Percentiles rank a stretch among this genome's conserved stretches.
phyloP scores from a whole-genome alignment of 768 basidiomycete species.

The Termitomyces sp. region DNA sequence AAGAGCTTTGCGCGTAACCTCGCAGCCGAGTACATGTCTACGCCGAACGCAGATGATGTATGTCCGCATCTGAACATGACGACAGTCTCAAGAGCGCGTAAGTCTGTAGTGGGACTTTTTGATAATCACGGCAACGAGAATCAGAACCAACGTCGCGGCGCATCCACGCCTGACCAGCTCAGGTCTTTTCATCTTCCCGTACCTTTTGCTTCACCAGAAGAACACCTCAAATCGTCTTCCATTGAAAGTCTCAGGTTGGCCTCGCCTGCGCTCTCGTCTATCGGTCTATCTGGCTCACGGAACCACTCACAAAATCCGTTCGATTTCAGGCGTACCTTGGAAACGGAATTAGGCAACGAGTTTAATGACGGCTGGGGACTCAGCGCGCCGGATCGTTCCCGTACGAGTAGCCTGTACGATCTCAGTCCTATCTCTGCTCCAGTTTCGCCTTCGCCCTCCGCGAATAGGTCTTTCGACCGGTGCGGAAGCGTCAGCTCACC shows the following conservation, averaged over 20 bases:
- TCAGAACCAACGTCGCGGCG: conserved; percentile 8
- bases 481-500: conserved; percentile 10
- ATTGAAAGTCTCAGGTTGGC: conserved; percentile 21
- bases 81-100: conserved; percentile 27
- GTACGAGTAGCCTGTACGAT: conserved; percentile 51
- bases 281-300: conserved; percentile 22
- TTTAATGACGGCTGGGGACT: conserved; percentile 39
- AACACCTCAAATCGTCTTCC: conserved; percentile 24
- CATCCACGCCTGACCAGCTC: conserved; percentile 12
- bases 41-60: conserved; percentile 6
- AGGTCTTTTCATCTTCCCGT: conserved; percentile 19
- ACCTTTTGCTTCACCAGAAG: conserved; percentile 26
- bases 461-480: conserved; percentile 6
- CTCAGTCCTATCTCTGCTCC: conserved; percentile 39
- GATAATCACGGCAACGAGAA: conserved; percentile 25
- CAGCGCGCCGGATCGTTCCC: conserved; percentile 37
- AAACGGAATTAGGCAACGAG: conserved; percentile 54
- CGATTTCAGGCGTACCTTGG: conserved; percentile 32
- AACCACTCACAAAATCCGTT: conserved; percentile 7
- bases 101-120: conserved; percentile 61
- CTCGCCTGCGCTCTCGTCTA: conserved; percentile 30
- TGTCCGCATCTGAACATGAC: conserved; percentile 11
- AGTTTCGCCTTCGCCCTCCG: conserved; percentile 23
- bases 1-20: conserved; percentile 40
- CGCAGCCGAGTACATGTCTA: conserved; percentile 24